A percentile compares a stretch with the other conserved stretches of the same genome.
phyloP scores from a whole-genome alignment of 768 basidiomycete species.

The Psilocybe subaeruginosa region DNA sequence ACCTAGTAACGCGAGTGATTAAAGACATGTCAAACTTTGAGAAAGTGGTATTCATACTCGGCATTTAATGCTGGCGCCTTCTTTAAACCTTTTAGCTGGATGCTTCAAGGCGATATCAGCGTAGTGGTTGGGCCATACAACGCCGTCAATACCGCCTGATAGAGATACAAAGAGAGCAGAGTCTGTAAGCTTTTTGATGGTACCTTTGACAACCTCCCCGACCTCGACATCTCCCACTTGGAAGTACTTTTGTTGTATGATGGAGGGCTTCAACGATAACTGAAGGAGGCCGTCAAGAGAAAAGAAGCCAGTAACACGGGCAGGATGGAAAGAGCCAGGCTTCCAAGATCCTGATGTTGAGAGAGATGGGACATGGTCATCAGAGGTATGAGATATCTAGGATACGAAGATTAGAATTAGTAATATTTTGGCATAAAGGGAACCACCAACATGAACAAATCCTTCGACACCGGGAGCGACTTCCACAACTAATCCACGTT shows the following conservation, averaged over 20 bases:
- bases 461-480: conserved; percentile 68
- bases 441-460: conserved; percentile 79
- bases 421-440: conserved; percentile 6
- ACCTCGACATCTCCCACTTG: conserved; percentile 81
- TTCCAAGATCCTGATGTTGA: conserved; percentile 83
- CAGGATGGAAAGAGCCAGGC: conserved; percentile 75
- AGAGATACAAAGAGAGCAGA: conserved; percentile 84
- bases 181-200: conserved; percentile 83
- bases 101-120: conserved; percentile 95
- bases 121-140: conserved; percentile 93
- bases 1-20: conserved; percentile 49
- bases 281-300: conserved; percentile 87
- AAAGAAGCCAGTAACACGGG: conserved; percentile 86
- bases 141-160: conserved; percentile 86
- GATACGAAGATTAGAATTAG: conserved; percentile 7
- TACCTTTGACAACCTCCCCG: conserved; percentile 86
- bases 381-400: conserved; percentile 93
- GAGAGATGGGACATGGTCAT: conserved; percentile 86
- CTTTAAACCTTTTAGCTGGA: conserved; percentile 88
- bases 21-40: conserved; percentile 3
- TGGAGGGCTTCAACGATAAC: conserved; percentile 80
- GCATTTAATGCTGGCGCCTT: conserved; percentile 82
- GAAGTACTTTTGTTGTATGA: conserved; percentile 86
- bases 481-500: conserved; percentile 80
- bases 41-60: conserved; percentile 52